Base-by-base conservation (phyloP, 1,284 basidiomycete genomes). In the Cystobasidium pallidum region DNA sequence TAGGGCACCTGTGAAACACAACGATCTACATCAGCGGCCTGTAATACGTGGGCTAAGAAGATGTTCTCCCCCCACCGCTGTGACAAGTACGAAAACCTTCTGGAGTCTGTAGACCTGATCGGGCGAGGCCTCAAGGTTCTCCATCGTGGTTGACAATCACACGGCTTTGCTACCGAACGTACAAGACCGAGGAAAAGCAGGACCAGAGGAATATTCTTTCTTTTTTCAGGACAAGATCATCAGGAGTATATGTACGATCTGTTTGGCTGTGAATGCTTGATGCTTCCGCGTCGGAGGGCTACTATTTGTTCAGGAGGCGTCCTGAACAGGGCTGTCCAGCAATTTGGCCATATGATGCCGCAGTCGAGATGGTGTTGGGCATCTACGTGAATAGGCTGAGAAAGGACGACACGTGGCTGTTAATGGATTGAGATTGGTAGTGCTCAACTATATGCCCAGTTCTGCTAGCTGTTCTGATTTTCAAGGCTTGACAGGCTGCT, bases 21-120 rank as follows among this genome's bases (percentile, higher is more conserved):
- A 10, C 21, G 10, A 64, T 47, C n/a, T 11, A 39, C 4, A 32
- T 41, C 11, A 57, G 34, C 28, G 19, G n/a, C n/a, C n/a, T n/a
- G n/a, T n/a, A n/a, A n/a, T n/a, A n/a, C n/a, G n/a, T n/a, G n/a
- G n/a, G n/a, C n/a, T n/a, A n/a, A n/a, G n/a, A 28, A 8, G 13
- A n/a, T 51, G 39, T 32, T n/a, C n/a, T n/a, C n/a, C 24, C 34
- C 68, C n/a, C 61, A 71, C 68, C 30, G 68, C 68, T 6, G 68
- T 71, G 4, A 64, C 39, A 32, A 71, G 68, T 1, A 57, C 34
- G 28, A 51, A 71, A 1, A 64, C 51, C 19, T 41, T 63, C 24
- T 71, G 59, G 15, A 71, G 36, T 2, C 57, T 26, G 61, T 62
- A 71, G 17, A 71, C 61, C 34, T 65, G 62, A 43, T 65, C 62